Percentiles rank a stretch among this genome's conserved stretches.
These are phyloP conservation scores for Aureobasidium sp. DNA, from an alignment of 2,329 filamentous ascomycete species.

Conservation along the genomic window DNA sequence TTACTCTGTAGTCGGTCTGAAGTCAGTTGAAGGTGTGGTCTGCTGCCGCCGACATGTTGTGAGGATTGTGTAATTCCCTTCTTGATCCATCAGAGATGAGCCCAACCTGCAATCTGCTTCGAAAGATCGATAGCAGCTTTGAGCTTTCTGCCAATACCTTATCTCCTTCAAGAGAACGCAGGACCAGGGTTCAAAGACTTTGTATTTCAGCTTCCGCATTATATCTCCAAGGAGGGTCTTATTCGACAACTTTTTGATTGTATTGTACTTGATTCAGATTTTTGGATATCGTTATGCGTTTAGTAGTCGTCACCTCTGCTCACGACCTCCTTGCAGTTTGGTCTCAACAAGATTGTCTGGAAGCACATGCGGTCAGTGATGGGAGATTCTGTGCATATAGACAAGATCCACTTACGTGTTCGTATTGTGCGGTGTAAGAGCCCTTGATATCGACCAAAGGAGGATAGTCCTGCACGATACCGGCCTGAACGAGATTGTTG, in stretches of 20 bases:
- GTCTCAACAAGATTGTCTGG: constrained; percentile 35
- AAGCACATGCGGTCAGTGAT: neutral
- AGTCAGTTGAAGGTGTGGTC: too few species aligned
- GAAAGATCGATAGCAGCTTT: too few species aligned
- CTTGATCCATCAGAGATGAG: too few species aligned
- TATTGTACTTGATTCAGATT: neutral
- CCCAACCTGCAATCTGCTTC: too few species aligned
- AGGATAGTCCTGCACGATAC: constrained; percentile 50
- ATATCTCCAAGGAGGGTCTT: too few species aligned
- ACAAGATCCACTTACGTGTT: constrained; percentile 41
- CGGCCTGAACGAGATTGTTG: constrained; percentile 50
- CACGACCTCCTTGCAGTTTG: constrained; percentile 36
- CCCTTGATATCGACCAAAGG: constrained; percentile 53
- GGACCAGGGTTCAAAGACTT: too few species aligned
- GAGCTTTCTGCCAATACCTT: too few species aligned
- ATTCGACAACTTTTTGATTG: neutral
- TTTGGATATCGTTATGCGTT: constrained; percentile 4
- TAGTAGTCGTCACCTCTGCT: constrained; percentile 33
- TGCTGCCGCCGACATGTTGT: too few species aligned
- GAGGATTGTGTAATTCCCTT: too few species aligned
- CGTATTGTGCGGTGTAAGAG: constrained; percentile 58
- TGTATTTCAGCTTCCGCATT: too few species aligned
- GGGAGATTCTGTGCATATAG: neutral
- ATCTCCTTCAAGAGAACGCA: too few species aligned
- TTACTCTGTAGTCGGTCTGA: too few species aligned